Evolutionary conservation across 75 land plant genomes (phyloP).

Genomic region (Pinus taeda): DNA sequence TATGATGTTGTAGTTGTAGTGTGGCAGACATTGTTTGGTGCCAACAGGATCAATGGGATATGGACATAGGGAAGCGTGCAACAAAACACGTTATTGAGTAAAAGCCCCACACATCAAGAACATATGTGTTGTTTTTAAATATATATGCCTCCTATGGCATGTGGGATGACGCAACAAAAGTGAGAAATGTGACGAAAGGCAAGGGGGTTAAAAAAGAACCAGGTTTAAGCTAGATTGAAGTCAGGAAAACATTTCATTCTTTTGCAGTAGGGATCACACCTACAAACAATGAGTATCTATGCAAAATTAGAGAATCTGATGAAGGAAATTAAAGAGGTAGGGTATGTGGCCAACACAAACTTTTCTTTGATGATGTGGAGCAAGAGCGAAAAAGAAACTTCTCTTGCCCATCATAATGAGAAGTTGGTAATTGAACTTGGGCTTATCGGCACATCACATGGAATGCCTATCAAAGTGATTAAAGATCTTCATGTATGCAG

Average conservation of each 20-base stretch:
- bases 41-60: slow-evolving; percentile 8
- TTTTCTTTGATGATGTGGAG: slow-evolving; percentile 22
- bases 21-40: slow-evolving; percentile 7
- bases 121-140: slow-evolving; percentile 14
- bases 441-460: not conserved
- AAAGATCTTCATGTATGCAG: not conserved
- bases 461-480: too few species aligned
- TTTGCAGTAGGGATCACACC: slow-evolving; percentile 38
- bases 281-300: slow-evolving; percentile 28
- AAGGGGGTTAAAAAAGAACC: slow-evolving; percentile 40
- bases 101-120: not conserved
- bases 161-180: slow-evolving; percentile 37
- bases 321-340: slow-evolving; percentile 29
- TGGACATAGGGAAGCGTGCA: slow-evolving; percentile 2
- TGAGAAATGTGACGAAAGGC: slow-evolving; percentile 33
- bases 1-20: not conserved
- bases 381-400: slow-evolving; percentile 29
- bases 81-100: not conserved
- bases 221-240: slow-evolving; percentile 53
- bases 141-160: slow-evolving; percentile 44
- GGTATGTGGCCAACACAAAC: slow-evolving; percentile 30
- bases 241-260: slow-evolving; percentile 25
- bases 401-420: slow-evolving; percentile 55
- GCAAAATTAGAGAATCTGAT: slow-evolving; percentile 24
- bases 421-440: slow-evolving; percentile 56